Percentiles rank a stretch among this genome's conserved stretches.
phyloP scores from a whole-genome alignment of 805 yeast species.

The Saturnispora serradocipensis region DNA sequence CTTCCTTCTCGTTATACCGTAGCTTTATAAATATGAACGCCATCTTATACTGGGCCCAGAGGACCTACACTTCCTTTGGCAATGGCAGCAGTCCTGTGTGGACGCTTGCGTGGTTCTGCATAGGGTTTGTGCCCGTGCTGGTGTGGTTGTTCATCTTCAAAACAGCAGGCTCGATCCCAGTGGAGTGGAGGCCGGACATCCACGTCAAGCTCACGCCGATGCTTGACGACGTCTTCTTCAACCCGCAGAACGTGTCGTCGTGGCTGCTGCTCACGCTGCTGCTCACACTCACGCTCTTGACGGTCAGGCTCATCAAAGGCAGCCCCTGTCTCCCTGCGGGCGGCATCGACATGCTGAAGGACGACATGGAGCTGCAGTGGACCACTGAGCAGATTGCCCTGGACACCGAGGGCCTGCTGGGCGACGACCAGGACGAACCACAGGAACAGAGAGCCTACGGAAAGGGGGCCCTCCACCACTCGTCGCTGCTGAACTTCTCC shows the following conservation, averaged over 20 bases:
- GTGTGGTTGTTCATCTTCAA: constrained; percentile 50
- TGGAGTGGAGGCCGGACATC: constrained; percentile 42
- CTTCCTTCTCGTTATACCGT: not conserved
- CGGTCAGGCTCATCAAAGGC: not conserved
- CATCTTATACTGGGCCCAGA: not conserved
- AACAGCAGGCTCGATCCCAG: constrained; percentile 51
- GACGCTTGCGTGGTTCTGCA: constrained; percentile 34
- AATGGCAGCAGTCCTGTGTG: not conserved
- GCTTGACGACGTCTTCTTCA: constrained; percentile 34
- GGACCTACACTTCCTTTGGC: not conserved
- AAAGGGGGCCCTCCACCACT: too few relatives aligned
- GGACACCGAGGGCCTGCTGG: not conserved
- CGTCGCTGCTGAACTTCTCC: not conserved
- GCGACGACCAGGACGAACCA: not conserved
- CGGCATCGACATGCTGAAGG: not conserved
- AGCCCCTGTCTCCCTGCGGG: not conserved
- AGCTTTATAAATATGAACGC: not conserved
- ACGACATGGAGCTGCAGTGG: not conserved
- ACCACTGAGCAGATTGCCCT: not conserved
- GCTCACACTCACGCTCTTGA: not conserved
- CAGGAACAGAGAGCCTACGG: too few relatives aligned
- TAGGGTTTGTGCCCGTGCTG: constrained; percentile 45
- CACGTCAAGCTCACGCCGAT: constrained; percentile 38
- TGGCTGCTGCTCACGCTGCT: not conserved
- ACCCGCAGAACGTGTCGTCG: constrained; percentile 1